Conservation (phyloP, 495 filamentous ascomycete genomes). For the Daldinia caldariorum region DNA sequence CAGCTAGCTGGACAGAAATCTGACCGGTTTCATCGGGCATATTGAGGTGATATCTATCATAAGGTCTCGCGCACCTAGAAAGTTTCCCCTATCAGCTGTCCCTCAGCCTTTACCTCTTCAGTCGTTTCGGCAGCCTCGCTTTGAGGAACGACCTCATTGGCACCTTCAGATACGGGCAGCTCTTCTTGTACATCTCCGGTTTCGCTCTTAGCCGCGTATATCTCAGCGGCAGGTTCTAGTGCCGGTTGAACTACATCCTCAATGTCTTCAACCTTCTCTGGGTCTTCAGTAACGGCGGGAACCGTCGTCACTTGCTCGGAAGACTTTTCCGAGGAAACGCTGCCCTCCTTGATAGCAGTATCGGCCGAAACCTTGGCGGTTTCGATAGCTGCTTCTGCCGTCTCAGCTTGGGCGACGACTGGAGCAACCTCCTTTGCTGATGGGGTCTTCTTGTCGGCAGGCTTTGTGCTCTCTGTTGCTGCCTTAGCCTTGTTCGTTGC, state of each 20-base stretch:
- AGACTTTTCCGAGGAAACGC: slow-evolving; percentile 15
- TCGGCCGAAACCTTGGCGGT: slow-evolving; percentile 39
- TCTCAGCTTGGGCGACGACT: slow-evolving; percentile 46
- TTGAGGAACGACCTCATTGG: slow-evolving; percentile 7
- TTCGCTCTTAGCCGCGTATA: slow-evolving; percentile 19
- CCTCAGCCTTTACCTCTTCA: slow-evolving; percentile 26
- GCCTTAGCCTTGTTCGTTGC: slow-evolving; percentile 37
- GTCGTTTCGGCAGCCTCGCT: neutral
- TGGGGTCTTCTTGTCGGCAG: slow-evolving; percentile 28
- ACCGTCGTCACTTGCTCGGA: slow-evolving; percentile 17
- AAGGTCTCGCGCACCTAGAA: slow-evolving; percentile 9
- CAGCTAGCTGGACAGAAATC: neutral
- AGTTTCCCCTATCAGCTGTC: slow-evolving; percentile 20
- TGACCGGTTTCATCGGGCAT: slow-evolving; percentile 8
- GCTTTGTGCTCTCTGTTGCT: slow-evolving; percentile 32
- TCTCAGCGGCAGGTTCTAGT: slow-evolving; percentile 20
- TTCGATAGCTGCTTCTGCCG: slow-evolving; percentile 45
- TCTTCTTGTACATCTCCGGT: slow-evolving; percentile 16
- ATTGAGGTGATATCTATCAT: slow-evolving; percentile 2
- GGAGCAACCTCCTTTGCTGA: slow-evolving; percentile 49
- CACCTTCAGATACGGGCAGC: slow-evolving; percentile 4
- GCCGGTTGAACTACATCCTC: slow-evolving; percentile 42
- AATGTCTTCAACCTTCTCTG: slow-evolving; percentile 36
- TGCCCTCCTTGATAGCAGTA: slow-evolving; percentile 17
- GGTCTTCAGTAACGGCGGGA: slow-evolving; percentile 30